Percentiles rank a stretch among this genome's conserved stretches.
Conservation (phyloP, 2,329 filamentous ascomycete genomes). For the Clarireedia sp. region DNA sequence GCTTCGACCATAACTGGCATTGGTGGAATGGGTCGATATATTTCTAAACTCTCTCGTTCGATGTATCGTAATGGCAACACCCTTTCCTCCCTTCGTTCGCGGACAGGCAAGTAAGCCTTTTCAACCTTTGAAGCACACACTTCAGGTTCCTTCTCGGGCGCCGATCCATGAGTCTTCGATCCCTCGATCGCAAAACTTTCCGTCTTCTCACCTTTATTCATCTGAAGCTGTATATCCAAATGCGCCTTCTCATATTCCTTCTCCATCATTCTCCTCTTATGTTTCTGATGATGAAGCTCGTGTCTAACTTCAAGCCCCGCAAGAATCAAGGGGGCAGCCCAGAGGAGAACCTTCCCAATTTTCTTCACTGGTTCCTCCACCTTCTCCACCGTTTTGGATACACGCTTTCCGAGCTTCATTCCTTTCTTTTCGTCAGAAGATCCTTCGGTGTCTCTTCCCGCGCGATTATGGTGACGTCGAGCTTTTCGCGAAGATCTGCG, state of each 20-base stretch:
- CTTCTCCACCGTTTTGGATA: slow-evolving; percentile 1
- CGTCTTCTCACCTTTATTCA: background rate
- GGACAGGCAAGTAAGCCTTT: background rate
- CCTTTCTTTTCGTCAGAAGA: background rate
- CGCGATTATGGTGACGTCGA: background rate
- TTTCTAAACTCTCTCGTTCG: background rate
- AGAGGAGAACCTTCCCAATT: slow-evolving; percentile 4
- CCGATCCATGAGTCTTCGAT: background rate
- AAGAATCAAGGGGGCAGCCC: slow-evolving; percentile 2
- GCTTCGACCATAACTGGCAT: background rate
- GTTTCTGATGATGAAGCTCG: slow-evolving; percentile 6
- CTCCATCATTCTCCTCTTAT: slow-evolving; percentile 8
- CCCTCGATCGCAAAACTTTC: background rate
- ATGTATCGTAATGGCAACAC: background rate
- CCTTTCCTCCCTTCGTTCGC: background rate
- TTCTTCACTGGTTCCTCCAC: slow-evolving; percentile 7
- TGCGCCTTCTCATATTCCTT: slow-evolving; percentile 11
- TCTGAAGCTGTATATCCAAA: slow-evolving; percentile 4
- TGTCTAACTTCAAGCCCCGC: slow-evolving; percentile 4
- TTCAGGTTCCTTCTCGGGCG: background rate
- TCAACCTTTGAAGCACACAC: background rate
- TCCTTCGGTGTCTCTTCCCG: background rate
- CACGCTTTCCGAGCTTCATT: background rate
- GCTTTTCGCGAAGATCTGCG: background rate
- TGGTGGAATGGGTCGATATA: background rate